Percentiles rank a stretch among this genome's conserved stretches.
Conservation (phyloP, 805 yeast species). For the Myxozyma neotropica region DNA sequence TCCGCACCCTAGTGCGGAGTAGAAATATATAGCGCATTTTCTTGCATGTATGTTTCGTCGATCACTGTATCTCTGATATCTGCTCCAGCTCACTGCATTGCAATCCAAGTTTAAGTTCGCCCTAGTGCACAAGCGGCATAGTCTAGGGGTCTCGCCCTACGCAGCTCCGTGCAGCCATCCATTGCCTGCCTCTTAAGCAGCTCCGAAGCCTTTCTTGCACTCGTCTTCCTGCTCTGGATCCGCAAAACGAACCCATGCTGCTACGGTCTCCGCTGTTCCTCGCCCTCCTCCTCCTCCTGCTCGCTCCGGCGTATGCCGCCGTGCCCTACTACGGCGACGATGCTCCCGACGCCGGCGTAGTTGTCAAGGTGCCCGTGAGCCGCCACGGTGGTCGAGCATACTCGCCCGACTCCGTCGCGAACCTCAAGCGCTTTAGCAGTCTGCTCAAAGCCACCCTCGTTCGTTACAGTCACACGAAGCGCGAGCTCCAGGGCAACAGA, state of each 20-base stretch:
- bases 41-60: too few relatives aligned
- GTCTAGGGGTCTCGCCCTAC: not conserved
- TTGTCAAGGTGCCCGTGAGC: constrained; percentile 15
- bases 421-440: constrained; percentile 20
- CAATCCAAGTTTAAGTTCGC: not conserved
- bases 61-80: too few relatives aligned
- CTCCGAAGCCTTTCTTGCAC: not conserved
- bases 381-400: constrained; percentile 32
- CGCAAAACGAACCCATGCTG: too few relatives aligned
- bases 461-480: constrained; percentile 25
- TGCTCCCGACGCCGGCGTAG: constrained; percentile 16
- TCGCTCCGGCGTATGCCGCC: constrained; percentile 5
- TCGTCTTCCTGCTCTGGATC: too few relatives aligned
- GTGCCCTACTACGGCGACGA: constrained; percentile 16
- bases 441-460: constrained; percentile 11
- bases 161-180: constrained; percentile 1
- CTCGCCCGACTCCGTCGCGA: constrained; percentile 21
- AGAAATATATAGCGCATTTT: too few relatives aligned
- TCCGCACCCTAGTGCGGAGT: too few relatives aligned
- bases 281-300: not conserved
- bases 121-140: not conserved
- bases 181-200: not conserved
- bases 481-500: constrained; percentile 33
- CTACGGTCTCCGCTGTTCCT: too few relatives aligned
- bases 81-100: not conserved